A percentile compares a stretch with the other conserved stretches of the same genome.
Conservation (phyloP, 1,284 basidiomycete genomes). For the Ganoderma multipileum region DNA sequence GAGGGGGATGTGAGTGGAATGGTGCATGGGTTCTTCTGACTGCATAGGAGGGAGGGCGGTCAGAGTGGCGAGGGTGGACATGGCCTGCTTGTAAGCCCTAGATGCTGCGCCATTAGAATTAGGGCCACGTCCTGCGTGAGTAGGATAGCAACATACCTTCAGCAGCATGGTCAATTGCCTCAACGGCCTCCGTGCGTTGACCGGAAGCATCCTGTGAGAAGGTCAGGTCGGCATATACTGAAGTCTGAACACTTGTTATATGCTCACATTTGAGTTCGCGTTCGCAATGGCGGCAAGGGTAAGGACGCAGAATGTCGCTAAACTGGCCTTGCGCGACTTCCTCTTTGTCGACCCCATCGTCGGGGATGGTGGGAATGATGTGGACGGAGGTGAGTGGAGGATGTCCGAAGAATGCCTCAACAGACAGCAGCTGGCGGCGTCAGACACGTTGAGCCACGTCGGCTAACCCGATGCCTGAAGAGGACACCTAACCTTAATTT, state of each 20-base stretch:
- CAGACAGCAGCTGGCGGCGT: neutral
- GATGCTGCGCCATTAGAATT: slow-evolving; percentile 51
- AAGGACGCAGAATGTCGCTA: slow-evolving; percentile 39
- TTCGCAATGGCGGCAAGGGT: slow-evolving; percentile 35
- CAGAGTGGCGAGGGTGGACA: slow-evolving; percentile 66
- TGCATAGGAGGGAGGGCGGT: slow-evolving; percentile 62
- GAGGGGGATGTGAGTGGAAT: slow-evolving; percentile 59
- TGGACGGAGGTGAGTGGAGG: neutral
- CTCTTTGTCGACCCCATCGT: slow-evolving; percentile 15
- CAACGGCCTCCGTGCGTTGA: slow-evolving; percentile 12
- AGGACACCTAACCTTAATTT: slow-evolving; percentile 12
- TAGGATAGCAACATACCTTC: slow-evolving; percentile 32
- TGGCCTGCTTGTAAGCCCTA: slow-evolving; percentile 75
- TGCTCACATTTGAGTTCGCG: slow-evolving; percentile 29
- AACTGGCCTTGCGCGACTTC: slow-evolving; percentile 36
- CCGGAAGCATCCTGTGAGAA: slow-evolving; percentile 14
- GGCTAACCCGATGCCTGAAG: slow-evolving; percentile 9
- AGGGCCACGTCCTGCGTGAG: slow-evolving; percentile 15
- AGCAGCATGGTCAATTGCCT: slow-evolving; percentile 32
- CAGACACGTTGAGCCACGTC: slow-evolving; percentile 19
- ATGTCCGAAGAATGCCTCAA: neutral
- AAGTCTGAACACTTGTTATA: neutral
- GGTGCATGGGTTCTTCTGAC: slow-evolving; percentile 56
- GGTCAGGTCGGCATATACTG: neutral
- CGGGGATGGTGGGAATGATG: neutral